Conservation (phyloP, 1,284 basidiomycete genomes). For the Neolentinus lepideus region DNA sequence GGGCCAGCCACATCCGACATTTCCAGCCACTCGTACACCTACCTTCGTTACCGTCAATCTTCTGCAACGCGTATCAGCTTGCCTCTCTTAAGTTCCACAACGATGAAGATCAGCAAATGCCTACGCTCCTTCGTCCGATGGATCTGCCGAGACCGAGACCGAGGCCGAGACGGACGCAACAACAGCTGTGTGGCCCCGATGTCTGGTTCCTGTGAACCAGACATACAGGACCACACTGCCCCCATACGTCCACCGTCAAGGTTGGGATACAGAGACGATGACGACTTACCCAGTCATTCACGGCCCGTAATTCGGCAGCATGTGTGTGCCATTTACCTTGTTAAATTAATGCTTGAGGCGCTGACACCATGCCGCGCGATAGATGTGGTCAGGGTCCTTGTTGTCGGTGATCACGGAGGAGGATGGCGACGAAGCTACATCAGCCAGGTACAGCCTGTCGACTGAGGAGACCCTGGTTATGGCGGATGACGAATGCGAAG, state of each 20-base stretch:
- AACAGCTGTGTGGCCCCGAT: not conserved
- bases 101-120: not conserved
- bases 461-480: no score
- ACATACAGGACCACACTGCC: not conserved
- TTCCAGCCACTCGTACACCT: no score
- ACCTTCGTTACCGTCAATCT: no score
- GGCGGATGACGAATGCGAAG: no score
- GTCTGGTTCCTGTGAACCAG: not conserved
- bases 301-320: not conserved
- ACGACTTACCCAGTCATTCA: not conserved
- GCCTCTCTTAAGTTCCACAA: not conserved
- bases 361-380: not conserved
- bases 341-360: no score
- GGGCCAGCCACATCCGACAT: not conserved
- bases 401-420: not conserved
- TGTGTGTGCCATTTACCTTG: no score
- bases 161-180: not conserved
- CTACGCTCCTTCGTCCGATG: not conserved
- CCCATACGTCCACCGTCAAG: not conserved
- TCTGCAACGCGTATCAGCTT: no score
- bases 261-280: not conserved
- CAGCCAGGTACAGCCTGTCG: no score
- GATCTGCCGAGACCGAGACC: not conserved
- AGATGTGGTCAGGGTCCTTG: not conserved
- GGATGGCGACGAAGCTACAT: no score